A percentile compares a stretch with the other conserved stretches of the same genome.
phyloP scores from a whole-genome alignment of 176 grass and related monocot genomes.

The Eremochloa ophiuroides region DNA sequence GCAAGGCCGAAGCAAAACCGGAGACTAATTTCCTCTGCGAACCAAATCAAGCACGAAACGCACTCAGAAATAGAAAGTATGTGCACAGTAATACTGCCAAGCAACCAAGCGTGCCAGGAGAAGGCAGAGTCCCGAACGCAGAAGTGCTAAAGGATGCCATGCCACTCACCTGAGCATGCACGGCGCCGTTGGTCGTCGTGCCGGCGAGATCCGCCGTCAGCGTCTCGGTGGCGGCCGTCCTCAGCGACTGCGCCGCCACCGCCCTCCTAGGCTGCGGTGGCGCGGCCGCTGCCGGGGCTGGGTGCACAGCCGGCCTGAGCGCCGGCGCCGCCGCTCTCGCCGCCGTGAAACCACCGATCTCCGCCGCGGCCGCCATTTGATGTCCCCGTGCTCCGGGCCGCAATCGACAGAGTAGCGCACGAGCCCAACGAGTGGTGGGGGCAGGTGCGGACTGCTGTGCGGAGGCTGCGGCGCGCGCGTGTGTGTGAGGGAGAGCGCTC shows the following conservation, averaged over 20 bases:
- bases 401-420: not conserved
- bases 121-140: not conserved
- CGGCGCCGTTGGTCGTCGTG: conserved; percentile 51
- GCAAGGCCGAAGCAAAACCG: not conserved
- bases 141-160: not conserved
- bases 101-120: not conserved
- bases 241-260: conserved; percentile 44
- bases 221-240: conserved; percentile 30
- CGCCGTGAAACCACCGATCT: conserved; percentile 55
- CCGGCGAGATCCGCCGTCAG: conserved; percentile 43
- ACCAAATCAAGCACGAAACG: not conserved
- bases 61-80: not conserved
- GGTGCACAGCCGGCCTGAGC: not conserved
- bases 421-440: not conserved
- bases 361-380: conserved; percentile 53
- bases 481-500: not conserved
- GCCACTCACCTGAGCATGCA: conserved; percentile 39
- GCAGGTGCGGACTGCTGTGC: conserved; percentile 14
- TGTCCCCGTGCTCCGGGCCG: not conserved
- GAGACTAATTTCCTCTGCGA: not conserved
- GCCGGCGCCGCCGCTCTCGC: conserved; percentile 17
- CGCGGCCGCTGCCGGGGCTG: not conserved
- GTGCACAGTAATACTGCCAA: not conserved
- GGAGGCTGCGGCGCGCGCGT: conserved; percentile 17
- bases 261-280: conserved; percentile 33